Evolutionary conservation across 2,329 filamentous ascomycete genomes (phyloP).

Genomic region (Teratosphaeria destructans): DNA sequence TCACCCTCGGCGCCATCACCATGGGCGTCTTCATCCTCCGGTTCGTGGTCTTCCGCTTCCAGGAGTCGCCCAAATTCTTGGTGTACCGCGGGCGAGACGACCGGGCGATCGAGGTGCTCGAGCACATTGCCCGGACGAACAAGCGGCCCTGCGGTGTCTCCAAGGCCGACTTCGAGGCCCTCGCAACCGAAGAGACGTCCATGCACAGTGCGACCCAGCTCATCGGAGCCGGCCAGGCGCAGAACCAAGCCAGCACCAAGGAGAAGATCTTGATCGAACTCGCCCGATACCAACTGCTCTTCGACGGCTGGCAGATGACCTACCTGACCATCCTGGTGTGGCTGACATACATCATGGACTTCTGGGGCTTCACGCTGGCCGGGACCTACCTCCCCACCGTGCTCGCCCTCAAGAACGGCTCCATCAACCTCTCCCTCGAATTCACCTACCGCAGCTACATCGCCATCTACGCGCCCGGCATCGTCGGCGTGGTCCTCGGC

Average conservation of each 20-base stretch:
- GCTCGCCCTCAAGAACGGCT: constrained; percentile 42
- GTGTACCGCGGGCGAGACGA: constrained; percentile 44
- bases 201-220: constrained; percentile 17
- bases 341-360: constrained; percentile 43
- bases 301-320: constrained; percentile 32
- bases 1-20: constrained; percentile 31
- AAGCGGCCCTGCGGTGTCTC: constrained; percentile 25
- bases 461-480: constrained; percentile 44
- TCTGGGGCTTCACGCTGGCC: constrained; percentile 40
- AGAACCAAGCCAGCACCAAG: constrained; percentile 19
- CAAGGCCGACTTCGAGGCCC: constrained; percentile 26
- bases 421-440: constrained; percentile 32
- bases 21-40: constrained; percentile 41
- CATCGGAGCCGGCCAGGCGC: constrained; percentile 23
- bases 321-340: constrained; percentile 39
- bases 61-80: constrained; percentile 51
- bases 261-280: constrained; percentile 32
- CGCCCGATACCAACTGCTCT: constrained; percentile 35
- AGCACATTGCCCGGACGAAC: constrained; percentile 36
- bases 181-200: constrained; percentile 24
- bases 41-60: constrained; percentile 44
- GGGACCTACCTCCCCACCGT: constrained; percentile 37
- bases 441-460: constrained; percentile 45
- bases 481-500: constrained; percentile 41
- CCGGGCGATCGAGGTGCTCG: constrained; percentile 38